Evolutionary conservation across 1,139 yeast species (phyloP), one percentile per base, ranked within the genome.

Genomic region (Magnusiomyces tetraspermus): DNA sequence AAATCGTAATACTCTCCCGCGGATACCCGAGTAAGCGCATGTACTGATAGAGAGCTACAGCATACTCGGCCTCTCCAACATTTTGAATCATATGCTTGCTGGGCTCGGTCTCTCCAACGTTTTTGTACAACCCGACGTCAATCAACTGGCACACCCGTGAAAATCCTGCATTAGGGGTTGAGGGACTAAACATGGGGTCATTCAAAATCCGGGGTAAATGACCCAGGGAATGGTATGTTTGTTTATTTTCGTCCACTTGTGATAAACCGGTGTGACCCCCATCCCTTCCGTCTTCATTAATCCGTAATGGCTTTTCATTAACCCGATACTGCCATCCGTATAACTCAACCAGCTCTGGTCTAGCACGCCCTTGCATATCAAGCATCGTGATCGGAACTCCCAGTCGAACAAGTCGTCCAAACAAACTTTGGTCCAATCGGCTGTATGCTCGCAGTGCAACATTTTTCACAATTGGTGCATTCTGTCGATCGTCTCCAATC

Each of bases 51-150:
- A 80, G 58, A 0, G 69, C 66, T 10, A 77, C 77, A 15, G 76
- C 69, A 57, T 69, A 77, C 57, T 78, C 82, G 0, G 85, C 85
- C 59, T 81, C 85, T 11, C 71, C 76, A 11, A 76, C 59, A 55
- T 75, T 76, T 53, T 75, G 73, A 57, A 61, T 63, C 46, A 60
- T 56, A 1, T 60, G 66, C 8, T 66, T 62, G 1, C 59, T 53
- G 2, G 64, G 65, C 50, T 67, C 68, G 1, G 61, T 54, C 48
- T 70, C 74, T 5, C 66, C 66, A 10, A 58, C 56, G 30, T 63
- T 65, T 28, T 61, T 59, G 46, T 59, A 63, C 38, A 66, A 70
- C 1, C 61, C 66, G 2, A 73, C 71, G 28, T 71, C 59, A 22
- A 79, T 64, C 33, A 73, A 63, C 59, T 79, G 82, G 17, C 59